Conservation (phyloP, 1,284 basidiomycete species). For the Ganoderma multipileum region DNA sequence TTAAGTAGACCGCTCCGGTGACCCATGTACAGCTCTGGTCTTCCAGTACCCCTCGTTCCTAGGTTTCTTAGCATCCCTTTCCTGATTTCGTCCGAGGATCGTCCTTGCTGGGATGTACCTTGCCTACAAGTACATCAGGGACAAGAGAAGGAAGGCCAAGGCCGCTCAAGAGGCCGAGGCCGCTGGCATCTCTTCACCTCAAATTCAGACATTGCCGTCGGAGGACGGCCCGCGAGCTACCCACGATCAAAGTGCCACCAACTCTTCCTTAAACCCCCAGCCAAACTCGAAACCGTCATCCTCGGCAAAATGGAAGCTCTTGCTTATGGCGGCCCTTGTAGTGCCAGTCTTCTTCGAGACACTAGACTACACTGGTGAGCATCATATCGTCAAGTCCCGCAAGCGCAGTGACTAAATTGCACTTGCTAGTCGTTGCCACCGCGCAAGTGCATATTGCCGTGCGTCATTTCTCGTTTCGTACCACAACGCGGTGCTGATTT, state of each 20-base stretch:
- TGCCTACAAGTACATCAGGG: constrained; percentile 27
- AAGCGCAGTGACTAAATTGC: neutral
- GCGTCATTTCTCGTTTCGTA: constrained; percentile 12
- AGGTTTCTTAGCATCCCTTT: neutral
- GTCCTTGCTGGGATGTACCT: constrained; percentile 17
- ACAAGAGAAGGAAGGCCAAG: constrained; percentile 26
- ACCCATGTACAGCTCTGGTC: neutral
- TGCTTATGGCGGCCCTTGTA: constrained; percentile 35
- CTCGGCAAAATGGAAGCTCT: constrained; percentile 28
- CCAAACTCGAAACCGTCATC: constrained; percentile 10
- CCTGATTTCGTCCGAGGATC: neutral
- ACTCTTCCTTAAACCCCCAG: neutral
- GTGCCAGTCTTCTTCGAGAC: constrained; percentile 43
- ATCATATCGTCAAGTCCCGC: neutral
- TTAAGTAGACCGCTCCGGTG: neutral
- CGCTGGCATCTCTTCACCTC: neutral
- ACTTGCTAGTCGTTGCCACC: constrained; percentile 54
- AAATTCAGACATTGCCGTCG: neutral
- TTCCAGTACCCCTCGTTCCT: neutral
- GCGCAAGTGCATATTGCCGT: constrained; percentile 59
- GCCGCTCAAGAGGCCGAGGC: constrained; percentile 21
- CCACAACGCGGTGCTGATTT: constrained; percentile 1
- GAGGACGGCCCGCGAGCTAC: neutral
- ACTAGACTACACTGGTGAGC: constrained; percentile 50
- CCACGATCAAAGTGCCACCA: too few species aligned